Percentiles rank a stretch among this genome's conserved stretches.
Conservation (phyloP, 1,284 basidiomycete genomes). For the Acaromyces ingoldii region DNA sequence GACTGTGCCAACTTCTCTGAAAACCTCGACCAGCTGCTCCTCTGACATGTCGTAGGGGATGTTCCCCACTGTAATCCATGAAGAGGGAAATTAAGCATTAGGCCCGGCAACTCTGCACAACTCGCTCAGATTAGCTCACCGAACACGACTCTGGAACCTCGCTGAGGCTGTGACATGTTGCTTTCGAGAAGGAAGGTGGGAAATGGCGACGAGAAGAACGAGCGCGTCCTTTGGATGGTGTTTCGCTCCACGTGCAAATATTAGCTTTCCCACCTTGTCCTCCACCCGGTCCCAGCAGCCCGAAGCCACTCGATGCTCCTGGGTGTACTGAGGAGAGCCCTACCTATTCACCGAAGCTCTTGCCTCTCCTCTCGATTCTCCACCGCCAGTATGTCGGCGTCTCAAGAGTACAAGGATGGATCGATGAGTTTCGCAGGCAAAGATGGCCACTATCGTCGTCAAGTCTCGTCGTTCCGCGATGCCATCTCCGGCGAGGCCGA, state of each 20-base stretch:
- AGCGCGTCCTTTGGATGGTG: too few relatives aligned
- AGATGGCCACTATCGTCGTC: slow-evolving; percentile 79
- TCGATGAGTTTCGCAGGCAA: slow-evolving; percentile 51
- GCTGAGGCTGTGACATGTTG: slow-evolving; percentile 10
- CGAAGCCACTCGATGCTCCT: too few relatives aligned
- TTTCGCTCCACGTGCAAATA: too few relatives aligned
- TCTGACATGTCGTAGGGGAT: slow-evolving; percentile 51
- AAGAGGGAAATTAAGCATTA: background rate
- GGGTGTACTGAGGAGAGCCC: too few relatives aligned
- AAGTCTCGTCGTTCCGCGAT: slow-evolving; percentile 66
- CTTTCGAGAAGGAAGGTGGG: too few relatives aligned
- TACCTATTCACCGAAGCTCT: too few relatives aligned
- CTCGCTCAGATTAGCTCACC: background rate
- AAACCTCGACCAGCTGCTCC: slow-evolving; percentile 48
- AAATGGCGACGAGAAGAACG: too few relatives aligned
- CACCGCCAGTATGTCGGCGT: too few relatives aligned
- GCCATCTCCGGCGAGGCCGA: slow-evolving; percentile 61
- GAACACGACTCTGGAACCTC: slow-evolving; percentile 35
- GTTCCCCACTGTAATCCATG: slow-evolving; percentile 36
- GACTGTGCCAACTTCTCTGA: slow-evolving; percentile 47
- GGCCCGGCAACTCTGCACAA: too few relatives aligned
- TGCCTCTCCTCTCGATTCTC: too few relatives aligned
- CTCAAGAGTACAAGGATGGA: slow-evolving; percentile 29
- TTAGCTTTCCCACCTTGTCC: too few relatives aligned
- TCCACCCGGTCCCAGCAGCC: too few relatives aligned